Percentiles rank a stretch among this genome's conserved stretches.
phyloP scores from a whole-genome alignment of 495 filamentous ascomycete species.

The Amniculicola lignicola region DNA sequence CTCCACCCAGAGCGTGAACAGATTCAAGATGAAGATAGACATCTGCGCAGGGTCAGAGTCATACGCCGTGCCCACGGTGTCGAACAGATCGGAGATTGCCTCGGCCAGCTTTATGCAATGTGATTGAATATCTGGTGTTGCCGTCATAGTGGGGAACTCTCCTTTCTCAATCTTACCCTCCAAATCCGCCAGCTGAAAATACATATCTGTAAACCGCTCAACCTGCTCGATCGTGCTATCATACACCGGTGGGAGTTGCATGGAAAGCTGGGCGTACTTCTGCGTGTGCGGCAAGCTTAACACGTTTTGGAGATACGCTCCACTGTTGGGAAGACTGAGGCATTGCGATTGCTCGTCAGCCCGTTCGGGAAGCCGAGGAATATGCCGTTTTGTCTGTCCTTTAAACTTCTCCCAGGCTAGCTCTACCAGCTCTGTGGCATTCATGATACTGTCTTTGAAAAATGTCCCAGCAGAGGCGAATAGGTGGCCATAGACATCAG shows the following conservation, averaged over 20 bases:
- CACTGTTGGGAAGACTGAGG: conserved; percentile 50
- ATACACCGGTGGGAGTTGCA: conserved; percentile 13
- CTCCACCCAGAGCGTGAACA: conserved; percentile 46
- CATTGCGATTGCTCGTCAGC: conserved; percentile 37
- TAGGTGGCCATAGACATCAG: conserved; percentile 24
- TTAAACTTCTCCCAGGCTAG: conserved; percentile 42
- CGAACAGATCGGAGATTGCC: conserved; percentile 42
- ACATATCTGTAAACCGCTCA: conserved; percentile 32
- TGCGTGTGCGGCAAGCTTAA: conserved; percentile 19
- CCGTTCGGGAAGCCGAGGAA: conserved; percentile 42
- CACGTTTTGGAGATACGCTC: conserved; percentile 40
- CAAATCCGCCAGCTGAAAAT: conserved; percentile 34
- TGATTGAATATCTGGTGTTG: conserved; percentile 3
- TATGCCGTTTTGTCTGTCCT: conserved; percentile 26
- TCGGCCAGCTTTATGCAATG: conserved; percentile 41
- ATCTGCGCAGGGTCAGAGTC: conserved; percentile 46
- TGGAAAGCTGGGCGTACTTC: not conserved
- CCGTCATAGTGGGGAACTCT: not conserved
- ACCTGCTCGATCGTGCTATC: conserved; percentile 20
- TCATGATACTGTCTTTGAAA: conserved; percentile 37
- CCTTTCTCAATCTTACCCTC: conserved; percentile 35
- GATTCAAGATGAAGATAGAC: conserved; percentile 43
- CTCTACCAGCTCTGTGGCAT: conserved; percentile 34
- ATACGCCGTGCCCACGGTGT: conserved; percentile 43
- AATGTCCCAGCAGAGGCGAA: conserved; percentile 27